A percentile compares a stretch with the other conserved stretches of the same genome.
phyloP scores from a whole-genome alignment of 1,284 basidiomycete species.

The Moesziomyces antarcticus region DNA sequence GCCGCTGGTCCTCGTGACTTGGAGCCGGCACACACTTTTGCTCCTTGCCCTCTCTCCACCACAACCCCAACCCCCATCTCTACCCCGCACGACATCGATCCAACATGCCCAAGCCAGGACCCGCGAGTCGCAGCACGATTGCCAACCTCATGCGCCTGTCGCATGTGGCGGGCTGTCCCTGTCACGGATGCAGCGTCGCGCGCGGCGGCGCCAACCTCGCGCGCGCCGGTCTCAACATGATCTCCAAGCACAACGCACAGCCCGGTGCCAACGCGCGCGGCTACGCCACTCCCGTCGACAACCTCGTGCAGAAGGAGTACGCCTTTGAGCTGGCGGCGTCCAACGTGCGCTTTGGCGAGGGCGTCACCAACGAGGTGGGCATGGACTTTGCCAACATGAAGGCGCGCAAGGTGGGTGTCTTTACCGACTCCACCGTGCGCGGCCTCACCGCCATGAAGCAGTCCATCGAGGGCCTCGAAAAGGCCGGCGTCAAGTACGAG shows the following conservation, averaged over 20 bases:
- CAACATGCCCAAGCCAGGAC: slow-evolving; percentile 48
- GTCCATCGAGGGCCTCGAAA: slow-evolving; percentile 82
- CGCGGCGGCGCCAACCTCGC: slow-evolving; percentile 32
- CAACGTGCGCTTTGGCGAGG: slow-evolving; percentile 73
- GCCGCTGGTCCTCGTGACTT: too few relatives aligned
- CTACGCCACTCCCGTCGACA: slow-evolving; percentile 82
- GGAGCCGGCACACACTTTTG: background rate
- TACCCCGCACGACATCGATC: background rate
- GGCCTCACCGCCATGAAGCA: slow-evolving; percentile 84
- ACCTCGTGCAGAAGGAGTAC: slow-evolving; percentile 81
- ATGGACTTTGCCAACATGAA: slow-evolving; percentile 80
- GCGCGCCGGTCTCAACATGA: slow-evolving; percentile 57
- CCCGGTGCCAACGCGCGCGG: slow-evolving; percentile 47
- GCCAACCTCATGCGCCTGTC: slow-evolving; percentile 60
- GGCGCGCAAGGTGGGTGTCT: slow-evolving; percentile 81
- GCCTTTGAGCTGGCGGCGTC: slow-evolving; percentile 96
- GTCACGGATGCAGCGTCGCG: slow-evolving; percentile 55
- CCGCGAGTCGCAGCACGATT: slow-evolving; percentile 38
- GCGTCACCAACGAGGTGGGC: slow-evolving; percentile 78
- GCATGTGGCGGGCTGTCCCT: slow-evolving; percentile 57
- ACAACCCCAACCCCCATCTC: background rate
- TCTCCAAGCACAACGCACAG: slow-evolving; percentile 48
- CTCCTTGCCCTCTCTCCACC: background rate
- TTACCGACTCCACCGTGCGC: slow-evolving; percentile 87
- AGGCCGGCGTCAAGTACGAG: slow-evolving; percentile 80